Evolutionary conservation across 306 rosid species (phyloP), one percentile per base, ranked within the genome.

Genomic region (Hippophae tibetana): DNA sequence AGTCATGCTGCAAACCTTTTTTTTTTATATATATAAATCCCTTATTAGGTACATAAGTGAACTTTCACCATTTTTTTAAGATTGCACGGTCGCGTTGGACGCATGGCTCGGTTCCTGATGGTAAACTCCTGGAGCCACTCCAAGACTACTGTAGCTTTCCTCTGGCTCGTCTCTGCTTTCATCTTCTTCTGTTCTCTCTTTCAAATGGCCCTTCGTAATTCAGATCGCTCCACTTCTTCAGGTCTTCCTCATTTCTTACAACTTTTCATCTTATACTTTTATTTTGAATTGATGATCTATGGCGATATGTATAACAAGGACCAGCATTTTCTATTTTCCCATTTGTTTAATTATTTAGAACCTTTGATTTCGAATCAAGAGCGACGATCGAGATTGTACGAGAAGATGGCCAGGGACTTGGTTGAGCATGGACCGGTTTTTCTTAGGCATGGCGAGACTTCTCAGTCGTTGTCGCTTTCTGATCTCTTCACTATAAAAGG

Each of bases 391-490:
- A 69, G 69, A n/a, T 56, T 92, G 58, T 92, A 92, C 65, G 84
- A 88, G 53, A 78, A 69, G 69, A 88, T 92, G 99, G 95, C 58
- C 38, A 67, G 64, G 57, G 99, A 88, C 72, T 82, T 88, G 54
- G 86, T 83, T 66, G 83, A 87, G 67, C 83, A 82, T 23, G 99
- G 99, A 61, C 79, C 96, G 52, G 57, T 78, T 41, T 92, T 92
- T 62, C 83, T 92, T 43, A 78, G 84, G 41, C 84, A 61, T 7
- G 95, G 99, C n/a, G 83, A 74, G 63, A 92, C 98, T 49, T 87
- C 96, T 64, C 96, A 92, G 77, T 92, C 98, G 10, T 66, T 92
- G 69, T 81, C 98, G 56, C 78, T 92, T 75, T 92, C 93, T 4
- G 98, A 87, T 75, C 56, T 92, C 23, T 92, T 92, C 52, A 78